Base-by-base conservation (phyloP, 345 rosid species). In the Fremontodendron californicum region DNA sequence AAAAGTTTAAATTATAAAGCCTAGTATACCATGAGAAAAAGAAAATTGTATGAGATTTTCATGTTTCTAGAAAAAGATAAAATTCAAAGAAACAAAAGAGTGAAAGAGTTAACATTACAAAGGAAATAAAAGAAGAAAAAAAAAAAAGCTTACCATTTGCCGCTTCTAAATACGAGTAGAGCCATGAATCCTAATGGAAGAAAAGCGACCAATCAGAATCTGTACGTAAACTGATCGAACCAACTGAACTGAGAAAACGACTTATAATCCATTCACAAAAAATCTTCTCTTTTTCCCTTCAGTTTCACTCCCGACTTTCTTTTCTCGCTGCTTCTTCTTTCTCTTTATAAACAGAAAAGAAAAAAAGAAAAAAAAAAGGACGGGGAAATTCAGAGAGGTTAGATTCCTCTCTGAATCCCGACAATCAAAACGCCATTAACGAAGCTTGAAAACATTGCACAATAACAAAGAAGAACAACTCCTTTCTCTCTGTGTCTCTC, bases 361-460 rank as follows among this genome's bases (percentile, higher is more conserved):
- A 23, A 35, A 35, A 16, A 35, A 23, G 71, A 21, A 57, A 3
- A n/a, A 18, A 39, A 63, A 39, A 74, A n/a, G 21, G 12, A 11
- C 16, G 18, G 74, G 83, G 79, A 48, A 80, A 82, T 79, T 88
- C 90, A 90, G 89, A 75, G 92, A 85, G 87, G 87, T 51, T 13
- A 5, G 74, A 31, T 54, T 83, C 89, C 92, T 85, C 90, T 78
- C 84, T 80, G 87, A 90, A 86, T 64, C 86, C 81, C 87, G 69
- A 46, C 85, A 81, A 86, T 86, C 71, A 90, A 39, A 42, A 92
- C 57, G 76, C 90, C 97, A 85, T 90, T 73, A 78, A 86, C 64
- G 74, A 75, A 86, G 84, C 80, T 78, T 76, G 85, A 82, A 74
- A 88, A 84, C 95, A 94, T 90, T 78, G 82, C 73, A 61, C 67